These are phyloP conservation scores for Tothia fuscella DNA, from an alignment of 2,329 filamentous ascomycete species.

Conservation along the genomic window DNA sequence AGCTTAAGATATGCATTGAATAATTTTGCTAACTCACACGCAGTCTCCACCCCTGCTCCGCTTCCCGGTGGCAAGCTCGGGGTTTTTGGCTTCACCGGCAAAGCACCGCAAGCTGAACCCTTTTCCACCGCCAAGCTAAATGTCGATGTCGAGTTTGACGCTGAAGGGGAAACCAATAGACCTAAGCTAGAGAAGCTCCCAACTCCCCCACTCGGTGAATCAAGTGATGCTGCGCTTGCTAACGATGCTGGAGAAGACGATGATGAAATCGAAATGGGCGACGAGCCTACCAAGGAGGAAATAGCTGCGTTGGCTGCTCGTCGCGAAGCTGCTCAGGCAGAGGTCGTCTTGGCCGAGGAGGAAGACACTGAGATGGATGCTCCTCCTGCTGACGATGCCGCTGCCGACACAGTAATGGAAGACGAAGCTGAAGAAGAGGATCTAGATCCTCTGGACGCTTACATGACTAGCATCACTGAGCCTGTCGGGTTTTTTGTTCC, in stretches of 20 bases:
- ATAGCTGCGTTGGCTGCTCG: slow-evolving; percentile 4
- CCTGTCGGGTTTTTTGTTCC: slow-evolving; percentile 28
- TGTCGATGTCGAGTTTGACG: slow-evolving; percentile 71
- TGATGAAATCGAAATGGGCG: slow-evolving; percentile 59
- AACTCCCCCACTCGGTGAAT: slow-evolving; percentile 50
- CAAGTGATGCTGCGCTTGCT: slow-evolving; percentile 38
- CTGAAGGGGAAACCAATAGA: slow-evolving; percentile 74
- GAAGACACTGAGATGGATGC: slow-evolving; percentile 26
- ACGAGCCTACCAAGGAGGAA: slow-evolving; percentile 49
- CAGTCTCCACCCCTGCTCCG: slow-evolving; percentile 18
- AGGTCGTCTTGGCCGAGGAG: slow-evolving; percentile 44
- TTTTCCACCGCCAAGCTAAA: too few relatives aligned
- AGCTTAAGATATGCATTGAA: neutral
- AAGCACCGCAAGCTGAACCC: too few relatives aligned
- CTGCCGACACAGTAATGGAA: slow-evolving; percentile 16
- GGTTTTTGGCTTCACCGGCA: slow-evolving; percentile 72
- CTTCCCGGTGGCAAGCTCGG: slow-evolving; percentile 56
- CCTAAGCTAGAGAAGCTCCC: slow-evolving; percentile 89
- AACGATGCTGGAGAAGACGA: slow-evolving; percentile 36
- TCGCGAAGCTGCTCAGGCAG: slow-evolving; percentile 34
- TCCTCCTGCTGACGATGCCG: slow-evolving; percentile 13
- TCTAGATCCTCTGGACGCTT: slow-evolving; percentile 88
- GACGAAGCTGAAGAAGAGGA: slow-evolving; percentile 50
- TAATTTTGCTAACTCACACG: neutral
- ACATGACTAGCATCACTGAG: slow-evolving; percentile 65